Percentiles rank a stretch among this genome's conserved stretches.
phyloP scores from a whole-genome alignment of 805 yeast species.

The Monosporozyma aquatica region DNA sequence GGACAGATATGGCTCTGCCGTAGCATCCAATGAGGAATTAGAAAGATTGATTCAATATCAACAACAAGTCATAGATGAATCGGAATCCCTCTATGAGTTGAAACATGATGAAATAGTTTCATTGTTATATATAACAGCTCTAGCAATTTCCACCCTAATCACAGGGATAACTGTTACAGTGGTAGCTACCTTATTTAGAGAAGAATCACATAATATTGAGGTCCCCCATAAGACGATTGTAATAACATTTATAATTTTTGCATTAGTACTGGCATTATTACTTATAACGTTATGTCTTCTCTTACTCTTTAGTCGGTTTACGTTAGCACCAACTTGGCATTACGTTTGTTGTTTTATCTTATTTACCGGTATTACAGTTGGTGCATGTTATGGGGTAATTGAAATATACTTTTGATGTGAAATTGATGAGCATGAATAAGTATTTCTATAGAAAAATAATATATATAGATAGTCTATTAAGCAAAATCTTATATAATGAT shows the following conservation, averaged over 20 bases:
- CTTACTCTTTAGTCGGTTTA: slow-evolving; percentile 24
- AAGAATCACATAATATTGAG: slow-evolving; percentile 12
- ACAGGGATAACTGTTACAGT: slow-evolving; percentile 24
- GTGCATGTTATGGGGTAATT: slow-evolving; percentile 27
- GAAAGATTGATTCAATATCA: slow-evolving; percentile 13
- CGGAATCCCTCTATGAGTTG: slow-evolving; percentile 22
- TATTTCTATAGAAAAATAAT: background rate
- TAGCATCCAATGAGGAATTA: slow-evolving; percentile 12
- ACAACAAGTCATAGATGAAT: slow-evolving; percentile 15
- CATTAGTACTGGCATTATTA: slow-evolving; percentile 20
- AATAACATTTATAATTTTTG: slow-evolving; percentile 14
- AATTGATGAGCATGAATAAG: too few species aligned
- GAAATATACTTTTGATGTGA: slow-evolving; percentile 11
- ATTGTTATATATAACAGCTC: slow-evolving; percentile 21
- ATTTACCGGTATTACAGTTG: slow-evolving; percentile 20
- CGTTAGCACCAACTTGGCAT: slow-evolving; percentile 29
- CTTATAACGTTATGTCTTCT: slow-evolving; percentile 19
- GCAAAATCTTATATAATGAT: background rate
- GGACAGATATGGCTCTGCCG: background rate
- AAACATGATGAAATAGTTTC: slow-evolving; percentile 28
- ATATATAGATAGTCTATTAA: background rate
- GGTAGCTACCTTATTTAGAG: slow-evolving; percentile 19
- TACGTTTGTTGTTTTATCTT: slow-evolving; percentile 20
- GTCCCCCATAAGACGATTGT: slow-evolving; percentile 17
- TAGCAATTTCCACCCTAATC: slow-evolving; percentile 21